Percentiles rank a stretch among this genome's conserved stretches.
phyloP scores from a whole-genome alignment of 768 basidiomycete species.

The Auriscalpium vulgare region DNA sequence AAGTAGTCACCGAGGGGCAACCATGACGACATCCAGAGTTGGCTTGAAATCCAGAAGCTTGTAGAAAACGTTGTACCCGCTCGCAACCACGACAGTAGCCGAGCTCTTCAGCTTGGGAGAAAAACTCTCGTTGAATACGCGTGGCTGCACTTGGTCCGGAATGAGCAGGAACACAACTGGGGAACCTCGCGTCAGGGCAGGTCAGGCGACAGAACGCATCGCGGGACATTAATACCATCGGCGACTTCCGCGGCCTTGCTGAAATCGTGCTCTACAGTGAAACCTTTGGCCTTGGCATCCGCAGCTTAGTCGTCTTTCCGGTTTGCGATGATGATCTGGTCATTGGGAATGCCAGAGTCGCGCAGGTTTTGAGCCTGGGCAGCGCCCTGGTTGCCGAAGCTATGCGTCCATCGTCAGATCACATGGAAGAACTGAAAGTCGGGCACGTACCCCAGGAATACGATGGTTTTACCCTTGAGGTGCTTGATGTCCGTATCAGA shows the following conservation, averaged over 20 bases:
- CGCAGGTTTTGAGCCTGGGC: conserved; percentile 61
- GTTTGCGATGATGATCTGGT: conserved; percentile 53
- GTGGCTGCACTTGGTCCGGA: conserved; percentile 57
- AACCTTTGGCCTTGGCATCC: conserved; percentile 48
- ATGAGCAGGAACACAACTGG: conserved; percentile 53
- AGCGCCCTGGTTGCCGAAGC: conserved; percentile 60
- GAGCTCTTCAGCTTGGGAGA: conserved; percentile 40
- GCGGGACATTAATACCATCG: conserved; percentile 37
- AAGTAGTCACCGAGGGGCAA: conserved; percentile 44
- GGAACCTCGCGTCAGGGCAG: background rate
- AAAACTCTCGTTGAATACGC: conserved; percentile 50
- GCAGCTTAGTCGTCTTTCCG: conserved; percentile 49
- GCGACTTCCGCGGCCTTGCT: conserved; percentile 45
- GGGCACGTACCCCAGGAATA: conserved; percentile 47
- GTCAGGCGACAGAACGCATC: background rate
- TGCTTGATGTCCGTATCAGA: conserved; percentile 46
- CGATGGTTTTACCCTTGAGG: conserved; percentile 42
- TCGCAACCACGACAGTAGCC: conserved; percentile 49
- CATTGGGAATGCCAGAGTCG: conserved; percentile 54
- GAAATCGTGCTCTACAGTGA: conserved; percentile 51
- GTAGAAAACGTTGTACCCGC: conserved; percentile 60
- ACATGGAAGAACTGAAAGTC: background rate
- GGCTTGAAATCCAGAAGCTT: conserved; percentile 46
- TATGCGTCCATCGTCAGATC: conserved; percentile 12
- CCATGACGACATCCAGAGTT: conserved; percentile 56